phyloP scores from a whole-genome alignment of 371 early-diverging fungal species.

The Haplosporangium sp. region DNA sequence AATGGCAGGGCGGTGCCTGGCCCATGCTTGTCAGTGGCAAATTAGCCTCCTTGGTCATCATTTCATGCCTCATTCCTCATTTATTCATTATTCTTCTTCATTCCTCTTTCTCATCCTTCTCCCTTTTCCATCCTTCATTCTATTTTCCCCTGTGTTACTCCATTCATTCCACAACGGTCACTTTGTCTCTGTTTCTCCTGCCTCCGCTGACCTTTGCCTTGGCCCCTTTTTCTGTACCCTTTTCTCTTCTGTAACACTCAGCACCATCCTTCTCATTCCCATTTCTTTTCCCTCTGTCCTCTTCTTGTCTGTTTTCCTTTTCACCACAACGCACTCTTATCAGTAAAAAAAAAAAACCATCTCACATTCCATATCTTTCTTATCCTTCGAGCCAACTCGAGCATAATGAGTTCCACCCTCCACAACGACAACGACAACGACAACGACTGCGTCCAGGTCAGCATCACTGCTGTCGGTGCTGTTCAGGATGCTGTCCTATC shows the following conservation, averaged over 20 bases:
- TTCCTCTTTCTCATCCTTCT: too few species aligned
- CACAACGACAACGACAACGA: background rate
- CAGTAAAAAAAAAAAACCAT: too few species aligned
- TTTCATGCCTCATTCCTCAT: too few species aligned
- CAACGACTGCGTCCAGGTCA: conserved; percentile 15
- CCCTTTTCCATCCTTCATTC: too few species aligned
- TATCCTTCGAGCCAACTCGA: background rate
- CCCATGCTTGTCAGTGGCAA: too few species aligned
- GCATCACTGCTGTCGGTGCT: conserved; percentile 30
- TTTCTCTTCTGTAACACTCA: background rate
- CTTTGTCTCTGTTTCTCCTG: too few species aligned
- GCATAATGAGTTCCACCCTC: conserved; percentile 2
- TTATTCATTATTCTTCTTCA: too few species aligned
- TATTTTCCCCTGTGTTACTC: too few species aligned
- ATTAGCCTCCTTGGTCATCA: too few species aligned
- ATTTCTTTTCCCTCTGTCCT: background rate
- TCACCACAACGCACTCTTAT: background rate
- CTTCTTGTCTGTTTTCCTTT: background rate
- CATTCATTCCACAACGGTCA: too few species aligned
- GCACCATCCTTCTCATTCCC: background rate
- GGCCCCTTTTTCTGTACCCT: background rate
- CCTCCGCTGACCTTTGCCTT: background rate
- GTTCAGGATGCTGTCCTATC: conserved; percentile 22
- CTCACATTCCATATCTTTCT: background rate
- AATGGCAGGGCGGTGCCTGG: too few species aligned